Conservation (phyloP, 352 stramenopile species). For the Globisporangium parvum region DNA sequence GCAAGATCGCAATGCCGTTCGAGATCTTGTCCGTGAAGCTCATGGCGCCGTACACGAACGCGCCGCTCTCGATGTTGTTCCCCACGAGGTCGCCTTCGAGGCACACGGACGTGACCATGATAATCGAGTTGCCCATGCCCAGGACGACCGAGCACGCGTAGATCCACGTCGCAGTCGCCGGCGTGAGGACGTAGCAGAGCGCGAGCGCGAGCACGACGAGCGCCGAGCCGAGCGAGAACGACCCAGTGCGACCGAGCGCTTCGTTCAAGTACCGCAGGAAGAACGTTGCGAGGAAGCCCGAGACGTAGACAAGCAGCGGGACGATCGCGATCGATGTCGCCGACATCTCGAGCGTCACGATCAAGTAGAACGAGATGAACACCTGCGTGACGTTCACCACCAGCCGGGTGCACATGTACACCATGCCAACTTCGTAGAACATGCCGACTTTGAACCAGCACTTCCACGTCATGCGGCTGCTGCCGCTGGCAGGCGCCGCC, state of each 20-base stretch:
- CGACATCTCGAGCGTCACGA: slow-evolving; percentile 82
- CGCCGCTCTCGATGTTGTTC: slow-evolving; percentile 75
- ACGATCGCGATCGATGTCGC: slow-evolving; percentile 81
- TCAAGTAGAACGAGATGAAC: slow-evolving; percentile 86
- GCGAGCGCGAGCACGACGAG: slow-evolving; percentile 47
- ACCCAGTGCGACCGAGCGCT: slow-evolving; percentile 53
- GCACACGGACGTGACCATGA: slow-evolving; percentile 85
- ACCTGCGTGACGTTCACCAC: slow-evolving; percentile 85
- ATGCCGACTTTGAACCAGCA: slow-evolving; percentile 71
- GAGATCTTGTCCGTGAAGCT: slow-evolving; percentile 88
- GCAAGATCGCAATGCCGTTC: slow-evolving; percentile 72
- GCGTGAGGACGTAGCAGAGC: slow-evolving; percentile 55
- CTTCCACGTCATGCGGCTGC: slow-evolving; percentile 61
- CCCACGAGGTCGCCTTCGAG: slow-evolving; percentile 77
- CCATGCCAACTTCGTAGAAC: slow-evolving; percentile 83
- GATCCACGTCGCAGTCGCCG: slow-evolving; percentile 56
- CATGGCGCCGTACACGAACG: slow-evolving; percentile 85
- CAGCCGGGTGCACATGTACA: slow-evolving; percentile 86
- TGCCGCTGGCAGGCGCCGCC: slow-evolving; percentile 14
- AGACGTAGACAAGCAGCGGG: slow-evolving; percentile 78
- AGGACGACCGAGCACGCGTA: slow-evolving; percentile 67
- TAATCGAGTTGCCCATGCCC: slow-evolving; percentile 81
- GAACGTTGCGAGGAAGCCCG: slow-evolving; percentile 75
- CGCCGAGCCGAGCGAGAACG: slow-evolving; percentile 50
- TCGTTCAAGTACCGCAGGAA: slow-evolving; percentile 75